Percentiles rank a stretch among this genome's conserved stretches.
phyloP scores from a whole-genome alignment of 192 early-diverging fungal genomes.

The Thamnidium elegans region DNA sequence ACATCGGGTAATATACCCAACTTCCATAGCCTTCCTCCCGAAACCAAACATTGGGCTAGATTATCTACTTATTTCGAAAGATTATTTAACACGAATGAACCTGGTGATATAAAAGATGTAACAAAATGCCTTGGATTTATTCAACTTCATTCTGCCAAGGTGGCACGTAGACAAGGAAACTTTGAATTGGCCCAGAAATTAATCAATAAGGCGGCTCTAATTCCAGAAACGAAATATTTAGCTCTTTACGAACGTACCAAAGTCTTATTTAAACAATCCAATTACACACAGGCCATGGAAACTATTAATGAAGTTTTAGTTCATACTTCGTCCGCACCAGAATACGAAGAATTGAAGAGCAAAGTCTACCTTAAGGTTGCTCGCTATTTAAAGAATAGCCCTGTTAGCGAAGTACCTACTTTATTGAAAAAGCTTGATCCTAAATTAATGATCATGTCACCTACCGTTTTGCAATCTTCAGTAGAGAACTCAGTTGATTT shows the following conservation, averaged over 20 bases:
- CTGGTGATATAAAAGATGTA: not conserved
- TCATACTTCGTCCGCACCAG: not conserved
- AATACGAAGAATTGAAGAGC: not conserved
- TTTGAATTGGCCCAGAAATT: not conserved
- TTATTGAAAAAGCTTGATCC: not conserved
- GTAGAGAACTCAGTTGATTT: conserved; percentile 9
- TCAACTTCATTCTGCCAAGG: conserved; percentile 9
- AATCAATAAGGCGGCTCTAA: not conserved
- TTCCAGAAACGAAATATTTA: not conserved
- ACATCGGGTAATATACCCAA: not conserved
- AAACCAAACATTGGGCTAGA: conserved; percentile 20
- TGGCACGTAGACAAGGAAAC: conserved; percentile 17
- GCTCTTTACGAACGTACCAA: conserved; percentile 16
- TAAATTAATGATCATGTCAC: not conserved
- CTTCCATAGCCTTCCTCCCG: not conserved
- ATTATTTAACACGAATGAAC: not conserved
- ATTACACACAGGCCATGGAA: conserved; percentile 4
- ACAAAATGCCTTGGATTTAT: not conserved
- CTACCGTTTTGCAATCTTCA: not conserved
- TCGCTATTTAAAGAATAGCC: conserved; percentile 8
- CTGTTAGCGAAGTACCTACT: not conserved
- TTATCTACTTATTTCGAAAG: conserved; percentile 14
- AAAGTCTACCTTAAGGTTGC: conserved; percentile 22
- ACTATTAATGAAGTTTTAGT: not conserved
- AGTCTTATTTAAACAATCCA: conserved; percentile 9